phyloP scores from a whole-genome alignment of 768 basidiomycete genomes.

The Lactifluus rugatus region DNA sequence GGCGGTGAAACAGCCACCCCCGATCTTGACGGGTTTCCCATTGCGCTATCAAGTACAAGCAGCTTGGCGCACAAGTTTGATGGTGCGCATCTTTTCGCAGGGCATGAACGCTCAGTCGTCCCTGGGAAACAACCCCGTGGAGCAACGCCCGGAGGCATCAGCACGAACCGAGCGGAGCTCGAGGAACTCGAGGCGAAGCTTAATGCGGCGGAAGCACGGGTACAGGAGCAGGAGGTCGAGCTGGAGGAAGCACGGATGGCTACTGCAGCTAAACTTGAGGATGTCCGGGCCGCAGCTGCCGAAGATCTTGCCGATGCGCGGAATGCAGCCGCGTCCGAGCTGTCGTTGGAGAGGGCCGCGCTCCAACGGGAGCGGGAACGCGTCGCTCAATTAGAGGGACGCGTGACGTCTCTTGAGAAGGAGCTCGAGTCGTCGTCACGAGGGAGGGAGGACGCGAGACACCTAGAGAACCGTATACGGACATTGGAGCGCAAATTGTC shows the following conservation, averaged over 20 bases:
- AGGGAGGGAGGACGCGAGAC: conserved; percentile 27
- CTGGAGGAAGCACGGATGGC: conserved; percentile 35
- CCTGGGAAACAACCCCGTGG: conserved; percentile 28
- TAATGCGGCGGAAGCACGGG: conserved; percentile 45
- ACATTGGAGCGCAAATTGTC: conserved; percentile 3
- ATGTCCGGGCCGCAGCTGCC: conserved; percentile 40
- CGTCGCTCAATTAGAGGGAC: conserved; percentile 29
- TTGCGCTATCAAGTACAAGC: conserved; percentile 27
- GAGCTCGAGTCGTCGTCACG: conserved; percentile 44
- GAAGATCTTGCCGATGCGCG: not conserved
- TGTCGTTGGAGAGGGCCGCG: not conserved
- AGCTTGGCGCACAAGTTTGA: conserved; percentile 57
- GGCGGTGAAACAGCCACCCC: conserved; percentile 42
- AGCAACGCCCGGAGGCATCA: conserved; percentile 13
- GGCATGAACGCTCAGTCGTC: conserved; percentile 59
- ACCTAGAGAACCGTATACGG: conserved; percentile 5
- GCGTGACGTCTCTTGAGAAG: conserved; percentile 30
- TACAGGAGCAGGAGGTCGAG: conserved; percentile 45
- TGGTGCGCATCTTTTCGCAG: conserved; percentile 78
- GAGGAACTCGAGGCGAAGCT: conserved; percentile 57
- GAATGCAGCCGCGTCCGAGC: not conserved
- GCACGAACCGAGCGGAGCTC: conserved; percentile 34
- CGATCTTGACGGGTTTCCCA: conserved; percentile 28
- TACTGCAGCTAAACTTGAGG: conserved; percentile 38
- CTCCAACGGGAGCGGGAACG: not conserved